phyloP scores from a whole-genome alignment of 2,329 filamentous ascomycete species.

The Alternaria sp. region DNA sequence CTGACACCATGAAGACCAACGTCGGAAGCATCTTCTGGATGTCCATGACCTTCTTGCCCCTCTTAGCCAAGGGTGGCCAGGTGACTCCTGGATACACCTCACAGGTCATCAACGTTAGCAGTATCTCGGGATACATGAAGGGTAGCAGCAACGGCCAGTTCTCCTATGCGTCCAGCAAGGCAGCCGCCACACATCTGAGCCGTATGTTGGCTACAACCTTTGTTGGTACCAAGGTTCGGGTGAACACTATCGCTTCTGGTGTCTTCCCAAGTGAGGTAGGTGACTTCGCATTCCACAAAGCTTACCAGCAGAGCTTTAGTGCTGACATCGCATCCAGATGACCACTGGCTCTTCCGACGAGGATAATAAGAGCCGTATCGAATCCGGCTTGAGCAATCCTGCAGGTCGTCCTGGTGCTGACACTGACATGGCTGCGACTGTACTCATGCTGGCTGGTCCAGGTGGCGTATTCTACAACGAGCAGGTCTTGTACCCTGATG shows the following conservation, averaged over 20 bases:
- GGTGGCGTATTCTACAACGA: conserved; percentile 63
- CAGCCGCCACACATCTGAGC: conserved; percentile 56
- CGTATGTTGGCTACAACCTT: conserved; percentile 59
- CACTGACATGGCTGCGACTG: conserved; percentile 51
- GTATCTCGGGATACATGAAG: conserved; percentile 63
- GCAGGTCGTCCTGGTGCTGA: conserved; percentile 51
- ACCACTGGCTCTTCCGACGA: conserved; percentile 57
- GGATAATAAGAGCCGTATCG: conserved; percentile 58
- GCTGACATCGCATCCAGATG: conserved; percentile 51
- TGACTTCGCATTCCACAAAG: not conserved
- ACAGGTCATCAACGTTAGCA: conserved; percentile 63
- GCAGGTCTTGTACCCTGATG: conserved; percentile 63
- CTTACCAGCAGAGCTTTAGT: not conserved
- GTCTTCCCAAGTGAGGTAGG: conserved; percentile 53
- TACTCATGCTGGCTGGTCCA: conserved; percentile 61
- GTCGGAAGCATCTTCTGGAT: conserved; percentile 62
- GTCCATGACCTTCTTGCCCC: conserved; percentile 63
- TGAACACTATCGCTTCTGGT: conserved; percentile 51
- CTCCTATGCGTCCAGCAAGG: conserved; percentile 61
- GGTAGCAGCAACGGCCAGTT: conserved; percentile 60
- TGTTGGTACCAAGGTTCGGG: conserved; percentile 54
- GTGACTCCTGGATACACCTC: conserved; percentile 59
- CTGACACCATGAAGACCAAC: conserved; percentile 62
- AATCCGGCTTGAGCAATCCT: conserved; percentile 56
- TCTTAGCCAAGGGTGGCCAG: conserved; percentile 60